phyloP scores from a whole-genome alignment of 163 green algal genomes.

The Scenedesmus sp. region DNA sequence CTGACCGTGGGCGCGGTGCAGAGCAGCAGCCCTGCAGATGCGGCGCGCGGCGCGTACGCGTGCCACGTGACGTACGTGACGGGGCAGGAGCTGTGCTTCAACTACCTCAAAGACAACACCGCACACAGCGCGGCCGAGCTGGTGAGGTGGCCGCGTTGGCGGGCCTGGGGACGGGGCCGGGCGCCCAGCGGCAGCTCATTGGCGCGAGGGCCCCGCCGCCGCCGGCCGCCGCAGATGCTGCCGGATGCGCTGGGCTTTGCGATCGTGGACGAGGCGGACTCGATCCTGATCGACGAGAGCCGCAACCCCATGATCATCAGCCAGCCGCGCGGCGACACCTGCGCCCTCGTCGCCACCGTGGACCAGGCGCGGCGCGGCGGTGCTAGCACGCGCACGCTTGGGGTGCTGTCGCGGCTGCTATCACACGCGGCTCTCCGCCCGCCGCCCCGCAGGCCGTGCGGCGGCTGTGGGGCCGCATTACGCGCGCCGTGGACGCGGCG shows the following conservation, averaged over 20 bases:
- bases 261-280: slow-evolving; percentile 95
- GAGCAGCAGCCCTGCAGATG: slow-evolving; percentile 52
- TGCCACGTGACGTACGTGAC: slow-evolving; percentile 93
- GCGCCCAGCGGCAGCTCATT: too few relatives aligned
- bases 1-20: slow-evolving; percentile 81
- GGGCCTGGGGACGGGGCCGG: too few relatives aligned
- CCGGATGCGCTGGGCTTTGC: slow-evolving; percentile 51
- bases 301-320: slow-evolving; percentile 85
- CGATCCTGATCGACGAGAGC: slow-evolving; percentile 92
- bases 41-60: slow-evolving; percentile 54
- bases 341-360: slow-evolving; percentile 47
- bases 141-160: too few relatives aligned
- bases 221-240: slow-evolving; percentile 38
- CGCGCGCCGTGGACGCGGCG: neutral
- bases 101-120: slow-evolving; percentile 92
- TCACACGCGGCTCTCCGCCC: too few relatives aligned
- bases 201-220: too few relatives aligned
- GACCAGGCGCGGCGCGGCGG: slow-evolving; percentile 2
- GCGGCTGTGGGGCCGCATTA: slow-evolving; percentile 37
- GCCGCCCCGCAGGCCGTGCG: slow-evolving; percentile 43
- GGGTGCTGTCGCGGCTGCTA: too few relatives aligned
- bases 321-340: slow-evolving; percentile 42
- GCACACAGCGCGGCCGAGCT: slow-evolving; percentile 58
- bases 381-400: too few relatives aligned
- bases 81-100: slow-evolving; percentile 87